Base-by-base conservation (phyloP, 2,329 filamentous ascomycete species). In the Harringtonia lauricola region DNA sequence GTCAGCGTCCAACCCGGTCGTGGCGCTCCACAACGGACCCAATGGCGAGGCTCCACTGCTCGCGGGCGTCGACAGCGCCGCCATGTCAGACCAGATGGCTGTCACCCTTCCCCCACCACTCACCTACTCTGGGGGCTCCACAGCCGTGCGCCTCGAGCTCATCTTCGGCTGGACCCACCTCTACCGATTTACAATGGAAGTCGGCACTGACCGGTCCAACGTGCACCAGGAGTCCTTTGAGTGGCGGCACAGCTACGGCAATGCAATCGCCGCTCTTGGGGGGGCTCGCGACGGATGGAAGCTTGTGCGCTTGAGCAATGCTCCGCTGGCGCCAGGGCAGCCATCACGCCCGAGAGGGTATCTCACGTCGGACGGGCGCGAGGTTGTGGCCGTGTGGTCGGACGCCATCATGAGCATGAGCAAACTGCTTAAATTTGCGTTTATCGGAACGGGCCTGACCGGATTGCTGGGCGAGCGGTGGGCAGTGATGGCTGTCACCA, bases 321-420 rank as follows among this genome's bases (percentile, higher is more conserved):
- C 36, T 6, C n/a, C 33, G 3, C 30, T 45, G 24, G 44, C 35
- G 1, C 28, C 35, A 0, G 48, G 48, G 30, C 50, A 48, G 17
- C 43, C 50, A 0, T 50, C 47, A 2, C 51, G 42, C 13, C 14
- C 41, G 8, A 43, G 43, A 2, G 45, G 50, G 19, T 52, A 55
- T 29, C 42, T 51, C 8, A 51, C 57, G 15, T 55, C 58, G 15
- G 64, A 63, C 34, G 60, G 62, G 3, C 55, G 56, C 33, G 67
- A 71, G 54, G 57, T 70, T 15, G 66, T 70, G 13, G 67, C 66
- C 1, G 59, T 60, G 4, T 67, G 59, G 55, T 53, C 59, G 56
- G 55, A 55, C 56, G 30, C 53, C 41, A 38, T 46, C 13, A 55
- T 58, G 51, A 60, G 57, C 49, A 46, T 58, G 31, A 56, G 55